Percentiles rank a stretch among this genome's conserved stretches.
phyloP scores from a whole-genome alignment of 164 flowering plant genomes.

The Umbellularia californica region DNA sequence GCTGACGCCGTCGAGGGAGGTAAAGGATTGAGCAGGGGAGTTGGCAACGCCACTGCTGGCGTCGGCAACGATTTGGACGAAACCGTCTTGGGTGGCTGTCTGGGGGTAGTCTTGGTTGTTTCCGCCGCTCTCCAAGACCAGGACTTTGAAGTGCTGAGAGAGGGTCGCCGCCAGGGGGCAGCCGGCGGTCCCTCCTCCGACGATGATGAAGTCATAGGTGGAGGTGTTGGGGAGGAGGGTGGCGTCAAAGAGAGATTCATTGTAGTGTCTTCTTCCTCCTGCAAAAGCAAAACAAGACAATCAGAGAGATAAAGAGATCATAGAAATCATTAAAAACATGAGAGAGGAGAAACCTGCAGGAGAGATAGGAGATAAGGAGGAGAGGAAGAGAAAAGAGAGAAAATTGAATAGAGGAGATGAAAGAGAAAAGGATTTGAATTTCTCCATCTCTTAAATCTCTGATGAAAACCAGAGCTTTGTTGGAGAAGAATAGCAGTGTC shows the following conservation, averaged over 20 bases:
- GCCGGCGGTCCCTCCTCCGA: slow-evolving; percentile 94
- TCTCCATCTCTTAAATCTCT: background rate
- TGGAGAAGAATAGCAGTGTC: too few species aligned
- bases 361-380: background rate
- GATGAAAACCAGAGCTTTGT: too few species aligned
- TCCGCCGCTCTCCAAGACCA: slow-evolving; percentile 69
- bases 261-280: too few species aligned
- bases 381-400: background rate
- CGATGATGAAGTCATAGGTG: slow-evolving; percentile 75
- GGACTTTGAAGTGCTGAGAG: slow-evolving; percentile 43
- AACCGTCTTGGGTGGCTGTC: slow-evolving; percentile 57
- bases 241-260: slow-evolving; percentile 45
- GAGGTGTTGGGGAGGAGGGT: slow-evolving; percentile 61
- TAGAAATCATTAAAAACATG: too few species aligned
- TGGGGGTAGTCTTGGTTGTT: slow-evolving; percentile 8
- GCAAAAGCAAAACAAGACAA: background rate
- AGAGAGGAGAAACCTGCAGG: background rate
- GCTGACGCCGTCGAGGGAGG: slow-evolving; percentile 78
- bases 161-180: slow-evolving; percentile 89
- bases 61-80: slow-evolving; percentile 47
- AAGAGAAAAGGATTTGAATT: background rate
- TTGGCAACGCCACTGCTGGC: slow-evolving; percentile 7
- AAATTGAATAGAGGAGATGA: background rate
- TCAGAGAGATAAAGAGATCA: too few species aligned
- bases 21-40: slow-evolving; percentile 74